Base-by-base conservation (phyloP, 129 eudicot species). In the Artemisia argyi region DNA sequence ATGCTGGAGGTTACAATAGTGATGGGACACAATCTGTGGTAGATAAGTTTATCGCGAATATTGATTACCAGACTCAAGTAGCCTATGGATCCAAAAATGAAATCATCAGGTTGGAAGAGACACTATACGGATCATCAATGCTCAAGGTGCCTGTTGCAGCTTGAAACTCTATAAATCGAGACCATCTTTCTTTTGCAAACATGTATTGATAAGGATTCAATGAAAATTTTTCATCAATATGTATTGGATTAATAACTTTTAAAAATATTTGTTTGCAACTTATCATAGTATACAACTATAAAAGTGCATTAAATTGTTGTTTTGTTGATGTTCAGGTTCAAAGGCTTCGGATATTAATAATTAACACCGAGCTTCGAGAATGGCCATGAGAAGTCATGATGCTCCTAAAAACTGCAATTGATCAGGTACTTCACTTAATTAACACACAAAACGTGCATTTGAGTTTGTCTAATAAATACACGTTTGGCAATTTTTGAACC, bases 51-150 rank as follows among this genome's bases (percentile, higher is more conserved):
- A 80, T 90, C 54, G 73, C 10, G 20, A 83, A 81, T 55, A 88
- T 95, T 52, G 97, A 94, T 69, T 97, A 95, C 16, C 85, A 96
- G 73, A 95, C 97, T 56, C 99, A 95, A 80, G 99, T 95, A 20
- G 99, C 99, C 48, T 90, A 88, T 58, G 99, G 94, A 44, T 90
- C 99, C 54, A 80, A 81, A 82, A 95, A 90, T 24, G 97, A 95
- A 96, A 95, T 95, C 66, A 90, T 95, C 73, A 77, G 99, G 71
- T 90, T 95, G 18, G 99, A 90, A 72, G 96, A 94, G 83, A 94
- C 94, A 8, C 76, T 94, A 16, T 95, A 95, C 53, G 97, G 97
- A 12, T 90, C 99, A 9, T 95, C 97, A 15, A 86, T 97, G 76
- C 96, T 95, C 58, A 87, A 88, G 71, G 87, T 83, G 46, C 97